These are phyloP conservation scores for Monosporozyma siamensis DNA, from an alignment of 805 yeast genomes.

Conservation along the genomic window DNA sequence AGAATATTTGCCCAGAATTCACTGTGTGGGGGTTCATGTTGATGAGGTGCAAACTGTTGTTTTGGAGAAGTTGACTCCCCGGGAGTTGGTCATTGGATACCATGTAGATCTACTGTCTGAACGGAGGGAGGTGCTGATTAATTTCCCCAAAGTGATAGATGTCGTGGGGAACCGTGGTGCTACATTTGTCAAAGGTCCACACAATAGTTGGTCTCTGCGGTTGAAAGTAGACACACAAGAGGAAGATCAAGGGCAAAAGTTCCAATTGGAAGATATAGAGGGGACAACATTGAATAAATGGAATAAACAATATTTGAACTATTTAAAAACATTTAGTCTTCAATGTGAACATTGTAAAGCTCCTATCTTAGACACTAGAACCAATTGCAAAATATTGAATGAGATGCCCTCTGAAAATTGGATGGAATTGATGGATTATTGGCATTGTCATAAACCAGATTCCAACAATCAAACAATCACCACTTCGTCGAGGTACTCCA, in stretches of 20 bases:
- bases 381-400: conserved; percentile 16
- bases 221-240: conserved; percentile 7
- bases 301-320: conserved; percentile 1
- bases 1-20: conserved; percentile 13
- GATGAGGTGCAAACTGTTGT: conserved; percentile 7
- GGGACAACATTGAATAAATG: not conserved
- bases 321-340: not conserved
- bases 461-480: conserved; percentile 9
- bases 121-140: not conserved
- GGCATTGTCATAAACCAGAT: conserved; percentile 91
- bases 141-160: conserved; percentile 8
- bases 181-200: conserved; percentile 2
- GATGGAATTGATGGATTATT: conserved; percentile 92
- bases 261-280: too few relatives aligned
- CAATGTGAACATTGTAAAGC: conserved; percentile 1
- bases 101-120: not conserved
- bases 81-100: not conserved
- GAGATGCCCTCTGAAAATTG: conserved; percentile 89
- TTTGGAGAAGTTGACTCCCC: not conserved
- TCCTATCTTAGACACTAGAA: not conserved
- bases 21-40: conserved; percentile 13
- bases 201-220: conserved; percentile 5
- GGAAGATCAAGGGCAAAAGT: too few relatives aligned
- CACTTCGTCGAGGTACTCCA: conserved; percentile 13
- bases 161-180: not conserved